Evolutionary conservation across 1,284 basidiomycete species (phyloP), one percentile per base, ranked within the genome.

Genomic region (Ceratorhiza oryzae-sativae): DNA sequence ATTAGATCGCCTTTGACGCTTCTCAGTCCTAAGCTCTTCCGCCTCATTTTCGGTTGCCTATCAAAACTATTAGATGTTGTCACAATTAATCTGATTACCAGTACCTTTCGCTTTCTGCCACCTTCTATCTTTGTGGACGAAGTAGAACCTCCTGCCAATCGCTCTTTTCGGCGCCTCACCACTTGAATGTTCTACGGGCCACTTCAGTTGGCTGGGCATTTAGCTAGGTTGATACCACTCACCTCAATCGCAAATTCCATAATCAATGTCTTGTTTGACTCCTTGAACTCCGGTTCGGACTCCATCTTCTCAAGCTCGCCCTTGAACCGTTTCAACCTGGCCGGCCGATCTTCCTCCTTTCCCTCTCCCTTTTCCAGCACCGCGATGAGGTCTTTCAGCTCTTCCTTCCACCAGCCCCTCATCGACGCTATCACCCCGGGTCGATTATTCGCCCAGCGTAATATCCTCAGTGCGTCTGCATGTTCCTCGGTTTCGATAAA

Each of bases 381-480:
- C 78, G 89, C 87, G 58, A 92, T 78, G 60, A 92, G 80, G 73
- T 91, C 89, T 75, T 86, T 85, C 49, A 95, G 81, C 80, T 96
- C 94, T 60, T 89, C 88, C 76, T 87, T 88, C 89, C 91, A 94
- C 95, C 95, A 95, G 71, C 83, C 83, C 77, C 87, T 85, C 77
- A 95, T 88, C 71, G 97, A 80, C 25, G 80, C 76, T 1, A 85
- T 86, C 0, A 92, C 85, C 1, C 84, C 85, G 0, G 86, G 80
- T 78, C 97, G 96, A 78, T 93, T 97, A 82, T 99, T 99, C 18
- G 92, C 90, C 93, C 94, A 99, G 25, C 97, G 86, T 41, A 99
- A 81, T 0, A 98, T 92, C 51, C 93, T 91, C 39, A 99, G 84
- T 1, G 96, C 95, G 78, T 98, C 94, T 10, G 90, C 87, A 79